phyloP scores from a whole-genome alignment of 1,284 basidiomycete species.

The Phellopilus nigrolimitatus region DNA sequence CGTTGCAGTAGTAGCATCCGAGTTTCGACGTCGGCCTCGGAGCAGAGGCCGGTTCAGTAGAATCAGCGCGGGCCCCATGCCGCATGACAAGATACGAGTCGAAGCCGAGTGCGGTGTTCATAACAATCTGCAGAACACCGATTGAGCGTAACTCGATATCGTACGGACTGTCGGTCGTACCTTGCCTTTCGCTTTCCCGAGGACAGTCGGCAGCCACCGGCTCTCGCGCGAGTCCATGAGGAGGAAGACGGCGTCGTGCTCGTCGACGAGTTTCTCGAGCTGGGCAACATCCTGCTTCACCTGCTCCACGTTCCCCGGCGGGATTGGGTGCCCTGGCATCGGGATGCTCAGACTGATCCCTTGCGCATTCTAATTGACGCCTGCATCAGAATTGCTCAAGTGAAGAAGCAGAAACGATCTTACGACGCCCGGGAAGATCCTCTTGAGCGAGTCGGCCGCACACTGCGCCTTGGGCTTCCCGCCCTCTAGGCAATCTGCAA shows the following conservation, averaged over 20 bases:
- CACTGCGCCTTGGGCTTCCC: slow-evolving; percentile 92
- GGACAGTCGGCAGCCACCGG: slow-evolving; percentile 90
- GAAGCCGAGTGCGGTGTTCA: slow-evolving; percentile 95
- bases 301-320: slow-evolving; percentile 50
- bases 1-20: slow-evolving; percentile 98
- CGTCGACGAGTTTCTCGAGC: slow-evolving; percentile 75
- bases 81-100: slow-evolving; percentile 97
- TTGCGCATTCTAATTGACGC: slow-evolving; percentile 77
- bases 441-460: slow-evolving; percentile 82
- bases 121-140: slow-evolving; percentile 58
- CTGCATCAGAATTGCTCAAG: background rate
- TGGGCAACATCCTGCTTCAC: slow-evolving; percentile 62
- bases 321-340: slow-evolving; percentile 96
- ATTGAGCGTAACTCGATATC: background rate
- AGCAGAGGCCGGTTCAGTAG: slow-evolving; percentile 16
- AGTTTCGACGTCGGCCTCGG: slow-evolving; percentile 39
- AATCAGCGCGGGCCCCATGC: slow-evolving; percentile 66
- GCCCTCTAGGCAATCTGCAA: slow-evolving; percentile 89
- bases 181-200: slow-evolving; percentile 82
- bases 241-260: slow-evolving; percentile 88
- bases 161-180: slow-evolving; percentile 33
- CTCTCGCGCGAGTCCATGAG: slow-evolving; percentile 98
- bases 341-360: slow-evolving; percentile 82
- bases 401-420: slow-evolving; percentile 27
- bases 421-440: slow-evolving; percentile 91